phyloP scores from a whole-genome alignment of 2,329 filamentous ascomycete genomes.

The Hypoxylon sp. region DNA sequence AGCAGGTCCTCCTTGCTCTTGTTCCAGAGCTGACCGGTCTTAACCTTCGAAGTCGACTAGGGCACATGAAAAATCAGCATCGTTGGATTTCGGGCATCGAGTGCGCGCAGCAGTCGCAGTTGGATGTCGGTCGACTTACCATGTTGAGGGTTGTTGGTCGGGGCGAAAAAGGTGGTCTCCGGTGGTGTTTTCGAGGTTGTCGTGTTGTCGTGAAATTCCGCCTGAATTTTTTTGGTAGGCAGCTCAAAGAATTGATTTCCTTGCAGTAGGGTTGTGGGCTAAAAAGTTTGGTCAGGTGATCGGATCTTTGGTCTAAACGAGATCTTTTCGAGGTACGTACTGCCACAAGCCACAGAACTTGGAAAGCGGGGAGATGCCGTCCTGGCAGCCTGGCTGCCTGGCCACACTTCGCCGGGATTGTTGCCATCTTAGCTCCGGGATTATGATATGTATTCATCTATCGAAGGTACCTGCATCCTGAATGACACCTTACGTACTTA shows the following conservation, averaged over 20 bases:
- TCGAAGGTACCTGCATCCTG: constrained; percentile 4
- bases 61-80: constrained; percentile 23
- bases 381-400: too few relatives aligned
- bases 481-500: constrained; percentile 12
- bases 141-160: constrained; percentile 56
- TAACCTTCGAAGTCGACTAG: constrained; percentile 78
- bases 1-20: constrained; percentile 99
- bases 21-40: constrained; percentile 95
- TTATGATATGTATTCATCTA: constrained; percentile 19
- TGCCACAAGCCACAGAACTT: neutral
- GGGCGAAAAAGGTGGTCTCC: constrained; percentile 46
- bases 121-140: constrained; percentile 55
- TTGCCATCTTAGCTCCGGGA: neutral
- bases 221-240: constrained; percentile 46
- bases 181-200: constrained; percentile 40
- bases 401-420: neutral
- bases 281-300: constrained; percentile 43
- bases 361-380: neutral
- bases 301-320: constrained; percentile 23
- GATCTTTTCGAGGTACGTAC: constrained; percentile 8
- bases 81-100: constrained; percentile 1
- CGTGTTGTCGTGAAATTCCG: constrained; percentile 49
- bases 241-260: constrained; percentile 45
- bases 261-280: constrained; percentile 45
- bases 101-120: constrained; percentile 14